A percentile compares a stretch with the other conserved stretches of the same genome.
Evolutionary conservation across 2,329 filamentous ascomycete genomes (phyloP).

Genomic region (Diaporthe vexans): DNA sequence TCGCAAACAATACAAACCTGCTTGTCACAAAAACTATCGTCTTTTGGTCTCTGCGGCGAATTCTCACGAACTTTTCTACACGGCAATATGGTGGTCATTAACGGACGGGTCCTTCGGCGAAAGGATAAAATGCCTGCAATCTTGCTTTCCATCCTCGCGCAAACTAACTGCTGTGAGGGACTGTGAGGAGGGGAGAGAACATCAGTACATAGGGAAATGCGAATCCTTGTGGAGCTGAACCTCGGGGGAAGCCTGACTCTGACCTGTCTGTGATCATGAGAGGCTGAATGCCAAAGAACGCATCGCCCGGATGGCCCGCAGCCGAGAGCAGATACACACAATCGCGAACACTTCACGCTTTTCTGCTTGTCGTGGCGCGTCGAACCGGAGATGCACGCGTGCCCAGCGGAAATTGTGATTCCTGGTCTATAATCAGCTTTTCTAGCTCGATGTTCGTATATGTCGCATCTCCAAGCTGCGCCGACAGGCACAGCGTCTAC

Average conservation of each 20-base stretch:
- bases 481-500: constrained; percentile 3
- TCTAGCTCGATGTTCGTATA: background rate
- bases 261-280: constrained; percentile 34
- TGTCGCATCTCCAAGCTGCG: background rate
- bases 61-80: constrained; percentile 42
- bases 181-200: constrained; percentile 34
- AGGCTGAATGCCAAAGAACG: constrained; percentile 33
- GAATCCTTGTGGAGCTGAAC: constrained; percentile 41
- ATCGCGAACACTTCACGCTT: background rate
- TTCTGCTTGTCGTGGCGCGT: background rate
- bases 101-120: constrained; percentile 43
- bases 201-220: constrained; percentile 42
- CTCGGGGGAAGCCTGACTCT: constrained; percentile 22
- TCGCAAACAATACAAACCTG: constrained; percentile 13
- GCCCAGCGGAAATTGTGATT: background rate
- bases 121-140: constrained; percentile 43
- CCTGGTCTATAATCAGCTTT: background rate
- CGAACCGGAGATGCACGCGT: background rate
- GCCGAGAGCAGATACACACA: constrained; percentile 37
- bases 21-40: constrained; percentile 39
- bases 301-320: constrained; percentile 31
- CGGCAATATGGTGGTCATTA: constrained; percentile 42
- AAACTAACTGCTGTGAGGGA: constrained; percentile 39
- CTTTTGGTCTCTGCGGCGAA: constrained; percentile 42
- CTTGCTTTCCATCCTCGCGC: constrained; percentile 43